Evolutionary conservation across 2,329 filamentous ascomycete species (phyloP).

Genomic region (Zarea fungicola): DNA sequence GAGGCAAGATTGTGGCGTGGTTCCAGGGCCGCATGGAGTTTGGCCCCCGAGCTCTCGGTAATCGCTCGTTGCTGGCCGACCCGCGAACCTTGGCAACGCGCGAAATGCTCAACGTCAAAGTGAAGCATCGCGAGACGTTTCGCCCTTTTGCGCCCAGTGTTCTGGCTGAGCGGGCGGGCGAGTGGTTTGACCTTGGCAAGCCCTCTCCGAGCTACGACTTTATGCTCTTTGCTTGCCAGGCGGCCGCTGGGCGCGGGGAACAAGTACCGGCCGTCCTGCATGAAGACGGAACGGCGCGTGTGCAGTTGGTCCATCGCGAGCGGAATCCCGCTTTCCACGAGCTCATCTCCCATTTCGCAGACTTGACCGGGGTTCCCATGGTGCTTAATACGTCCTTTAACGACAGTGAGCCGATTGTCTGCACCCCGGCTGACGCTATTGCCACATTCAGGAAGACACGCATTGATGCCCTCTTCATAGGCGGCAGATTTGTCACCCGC

Average conservation of each 20-base stretch:
- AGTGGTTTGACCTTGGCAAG: conserved; percentile 6
- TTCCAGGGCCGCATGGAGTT: conserved; percentile 8
- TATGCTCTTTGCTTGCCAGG: conserved; percentile 6
- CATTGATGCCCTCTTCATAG: conserved; percentile 1
- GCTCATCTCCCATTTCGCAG: neutral
- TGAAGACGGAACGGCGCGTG: conserved; percentile 2
- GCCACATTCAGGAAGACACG: conserved; percentile 6
- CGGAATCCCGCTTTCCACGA: neutral
- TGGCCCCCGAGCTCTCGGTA: conserved; percentile 1
- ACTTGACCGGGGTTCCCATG: neutral
- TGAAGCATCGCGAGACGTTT: conserved; percentile 8
- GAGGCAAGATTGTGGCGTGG: conserved; percentile 4
- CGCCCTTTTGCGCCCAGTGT: conserved; percentile 8
- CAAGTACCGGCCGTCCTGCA: conserved; percentile 2
- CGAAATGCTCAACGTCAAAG: conserved; percentile 8
- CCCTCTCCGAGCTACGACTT: conserved; percentile 2
- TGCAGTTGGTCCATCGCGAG: conserved; percentile 3
- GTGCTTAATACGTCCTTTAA: conserved; percentile 9
- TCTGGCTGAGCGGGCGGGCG: neutral
- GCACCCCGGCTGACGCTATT: conserved; percentile 4
- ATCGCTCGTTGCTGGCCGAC: conserved; percentile 7
- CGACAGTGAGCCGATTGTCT: conserved; percentile 6
- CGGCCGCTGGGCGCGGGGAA: neutral
- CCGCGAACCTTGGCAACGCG: conserved; percentile 1
- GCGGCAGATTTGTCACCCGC: conserved; percentile 1